Evolutionary conservation across 83 land plant genomes (phyloP).

Genomic region (Picea mariana): DNA sequence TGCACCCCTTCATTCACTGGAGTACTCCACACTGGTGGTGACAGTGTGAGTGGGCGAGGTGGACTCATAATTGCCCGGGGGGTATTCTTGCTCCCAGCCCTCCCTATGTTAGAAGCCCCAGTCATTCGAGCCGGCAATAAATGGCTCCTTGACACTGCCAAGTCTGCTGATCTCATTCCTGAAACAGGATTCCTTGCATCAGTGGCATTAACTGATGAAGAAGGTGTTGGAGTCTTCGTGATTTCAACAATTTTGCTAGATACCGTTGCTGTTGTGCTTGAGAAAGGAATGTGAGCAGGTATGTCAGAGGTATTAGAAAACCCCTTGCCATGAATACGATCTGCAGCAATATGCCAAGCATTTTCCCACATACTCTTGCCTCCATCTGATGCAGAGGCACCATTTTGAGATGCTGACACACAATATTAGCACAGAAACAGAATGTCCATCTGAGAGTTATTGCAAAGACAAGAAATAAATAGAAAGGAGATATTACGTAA

Average conservation of each 20-base stretch:
- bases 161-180: conserved; percentile 26
- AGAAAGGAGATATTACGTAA: not conserved
- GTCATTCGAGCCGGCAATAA: conserved; percentile 24
- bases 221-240: conserved; percentile 2
- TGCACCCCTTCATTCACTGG: conserved; percentile 34
- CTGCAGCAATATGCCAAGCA: conserved; percentile 54
- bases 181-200: conserved; percentile 8
- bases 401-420: conserved; percentile 14
- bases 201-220: not conserved
- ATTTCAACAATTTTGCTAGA: conserved; percentile 8
- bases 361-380: conserved; percentile 63
- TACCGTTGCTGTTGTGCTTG: not conserved
- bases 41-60: conserved; percentile 25
- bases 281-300: not conserved
- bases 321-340: conserved; percentile 40
- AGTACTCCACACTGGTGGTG: conserved; percentile 56
- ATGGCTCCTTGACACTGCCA: conserved; percentile 22
- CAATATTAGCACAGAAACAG: not conserved
- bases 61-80: conserved; percentile 28
- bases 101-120: conserved; percentile 24
- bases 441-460: not conserved
- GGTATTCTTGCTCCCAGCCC: conserved; percentile 33
- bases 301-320: conserved; percentile 8
- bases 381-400: conserved; percentile 33
- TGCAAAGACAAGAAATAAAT: not conserved